phyloP scores from a whole-genome alignment of 306 rosid species.

The Cucumis sativus region Cucumber_9930_V3 NC_026657.2:12030501-12031000 shows the following conservation, averaged over 20 bases:
- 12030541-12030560: background rate
- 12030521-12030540: background rate
- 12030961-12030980: constrained; percentile 80
- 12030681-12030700: background rate
- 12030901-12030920: constrained; percentile 36
- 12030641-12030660: background rate
- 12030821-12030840: constrained; percentile 5
- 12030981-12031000: constrained; percentile 47
- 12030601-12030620: background rate
- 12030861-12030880: constrained; percentile 67
- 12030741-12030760: background rate
- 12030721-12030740: background rate
- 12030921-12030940: constrained; percentile 28
- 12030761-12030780: background rate
- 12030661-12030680: background rate
- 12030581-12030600: background rate
- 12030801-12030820: background rate
- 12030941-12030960: constrained; percentile 64
- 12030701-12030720: background rate
- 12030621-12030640: background rate
- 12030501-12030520: background rate
- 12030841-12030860: background rate
- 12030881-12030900: constrained; percentile 50
- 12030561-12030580: background rate
- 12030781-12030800: background rate